Evolutionary conservation across 2,329 filamentous ascomycete genomes (phyloP).

Genomic region (Pseudogymnoascus sp.): DNA sequence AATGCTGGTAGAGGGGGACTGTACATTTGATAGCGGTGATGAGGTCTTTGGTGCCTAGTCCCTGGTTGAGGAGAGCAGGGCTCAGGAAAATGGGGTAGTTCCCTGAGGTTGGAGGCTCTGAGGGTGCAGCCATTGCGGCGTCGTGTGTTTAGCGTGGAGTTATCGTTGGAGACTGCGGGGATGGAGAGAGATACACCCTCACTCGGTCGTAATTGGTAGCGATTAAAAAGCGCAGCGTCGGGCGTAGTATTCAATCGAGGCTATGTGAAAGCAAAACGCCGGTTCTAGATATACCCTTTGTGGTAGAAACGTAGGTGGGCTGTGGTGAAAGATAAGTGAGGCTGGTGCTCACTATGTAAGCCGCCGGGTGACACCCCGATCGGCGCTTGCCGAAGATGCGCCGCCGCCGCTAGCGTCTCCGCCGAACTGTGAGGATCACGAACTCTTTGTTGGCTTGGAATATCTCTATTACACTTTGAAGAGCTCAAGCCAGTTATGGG

Average conservation of each 20-base stretch:
- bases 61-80: background rate
- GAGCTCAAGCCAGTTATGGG: background rate
- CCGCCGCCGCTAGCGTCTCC: background rate
- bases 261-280: background rate
- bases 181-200: background rate
- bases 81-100: slow-evolving; percentile 1
- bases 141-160: background rate
- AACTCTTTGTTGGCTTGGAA: background rate
- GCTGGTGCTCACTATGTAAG: background rate
- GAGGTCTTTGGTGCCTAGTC: background rate
- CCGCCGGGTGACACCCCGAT: slow-evolving; percentile 3
- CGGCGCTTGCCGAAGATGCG: slow-evolving; percentile 5
- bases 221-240: background rate
- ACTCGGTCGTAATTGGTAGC: background rate
- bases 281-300: background rate
- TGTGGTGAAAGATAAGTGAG: background rate
- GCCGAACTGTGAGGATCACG: background rate
- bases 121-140: background rate
- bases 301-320: background rate
- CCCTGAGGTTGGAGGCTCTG: background rate
- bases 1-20: background rate
- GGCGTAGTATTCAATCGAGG: background rate
- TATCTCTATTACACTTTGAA: background rate
- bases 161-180: background rate
- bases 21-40: background rate